phyloP scores from a whole-genome alignment of 805 yeast species.

The Candida insectorum region DNA sequence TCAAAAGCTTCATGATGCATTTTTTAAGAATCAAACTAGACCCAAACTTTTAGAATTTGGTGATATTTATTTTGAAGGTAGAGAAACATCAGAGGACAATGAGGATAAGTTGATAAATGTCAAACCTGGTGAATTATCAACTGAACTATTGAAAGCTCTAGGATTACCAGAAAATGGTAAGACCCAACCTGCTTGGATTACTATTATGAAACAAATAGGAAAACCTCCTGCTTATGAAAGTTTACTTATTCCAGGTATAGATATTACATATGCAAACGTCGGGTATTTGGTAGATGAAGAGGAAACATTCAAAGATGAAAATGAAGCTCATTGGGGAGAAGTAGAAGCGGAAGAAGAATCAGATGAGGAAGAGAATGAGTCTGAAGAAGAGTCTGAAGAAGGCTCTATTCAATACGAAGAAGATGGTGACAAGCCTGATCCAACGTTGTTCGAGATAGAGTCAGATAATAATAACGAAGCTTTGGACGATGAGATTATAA shows the following conservation, averaged over 20 bases:
- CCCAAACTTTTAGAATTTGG: conserved; percentile 72
- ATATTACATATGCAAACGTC: conserved; percentile 30
- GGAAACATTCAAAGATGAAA: conserved; percentile 12
- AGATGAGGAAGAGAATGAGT: conserved; percentile 51
- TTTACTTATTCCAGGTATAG: conserved; percentile 52
- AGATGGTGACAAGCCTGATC: conserved; percentile 55
- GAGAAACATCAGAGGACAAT: conserved; percentile 48
- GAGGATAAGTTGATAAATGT: conserved; percentile 31
- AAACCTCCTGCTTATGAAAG: conserved; percentile 81
- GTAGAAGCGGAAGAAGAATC: conserved; percentile 41
- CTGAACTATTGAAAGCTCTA: conserved; percentile 61
- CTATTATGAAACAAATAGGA: conserved; percentile 64
- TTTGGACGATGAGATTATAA: conserved; percentile 5
- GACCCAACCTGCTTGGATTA: conserved; percentile 75
- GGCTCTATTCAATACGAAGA: too few relatives aligned
- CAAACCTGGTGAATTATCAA: conserved; percentile 69
- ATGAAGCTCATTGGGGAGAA: conserved; percentile 31
- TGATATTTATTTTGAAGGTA: conserved; percentile 76
- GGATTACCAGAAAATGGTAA: conserved; percentile 52
- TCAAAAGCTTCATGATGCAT: conserved; percentile 77
- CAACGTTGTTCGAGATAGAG: conserved; percentile 6
- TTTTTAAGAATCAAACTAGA: conserved; percentile 74
- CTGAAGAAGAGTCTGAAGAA: conserved; percentile 24
- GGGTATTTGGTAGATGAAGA: conserved; percentile 25
- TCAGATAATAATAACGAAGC: background rate